Evolutionary conservation across 805 yeast species (phyloP), one percentile per base, ranked within the genome.

Genomic region (Saturnispora zaruensis): DNA sequence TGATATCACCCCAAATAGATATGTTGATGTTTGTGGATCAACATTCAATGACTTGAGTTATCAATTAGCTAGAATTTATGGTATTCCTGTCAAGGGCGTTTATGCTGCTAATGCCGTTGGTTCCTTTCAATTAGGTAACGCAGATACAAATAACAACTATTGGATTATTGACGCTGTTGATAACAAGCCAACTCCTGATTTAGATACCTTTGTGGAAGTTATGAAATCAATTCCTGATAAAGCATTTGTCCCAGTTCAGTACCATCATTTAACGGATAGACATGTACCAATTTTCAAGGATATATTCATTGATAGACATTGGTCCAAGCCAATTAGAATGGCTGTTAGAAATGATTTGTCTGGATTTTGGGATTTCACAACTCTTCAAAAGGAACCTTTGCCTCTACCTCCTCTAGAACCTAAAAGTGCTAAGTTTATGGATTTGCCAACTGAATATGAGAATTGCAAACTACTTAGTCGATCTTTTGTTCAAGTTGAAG

Each of bases 1-100:
- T 63, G 70, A 74, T 6, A 86, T 89, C 32, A 84, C 96, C 0
- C 97, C 97, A 28, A 78, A 76, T 59, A 73, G 89, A 55, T 88
- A 79, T 63, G 81, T 90, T 4, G 84, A 82, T 49, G 91, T 86
- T 6, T 83, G 85, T 45, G 96, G 96, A 49, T 95, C 95, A 1
- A 77, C 87, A 0, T 87, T 89, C 67, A 88, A 89, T 61, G 82
- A 86, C 48, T 67, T 90, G 56, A 84, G 95, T 46, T 90, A 90
- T 64, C 96, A 90, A 66, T 73, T 89, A 68, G 96, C 96, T 2
- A 77, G 96, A 60, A 76, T 81, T 45, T 87, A 81, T 60, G 87
- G 90, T 30, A 76, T 89, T 28, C 93, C 96, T 0, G 93, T 85
- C 1, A 76, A 71, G 55, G 97, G 97, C 37, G 95, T 90, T 1